Base-by-base conservation (phyloP, 2,329 filamentous ascomycete species). In the Helotiales sp. region DNA sequence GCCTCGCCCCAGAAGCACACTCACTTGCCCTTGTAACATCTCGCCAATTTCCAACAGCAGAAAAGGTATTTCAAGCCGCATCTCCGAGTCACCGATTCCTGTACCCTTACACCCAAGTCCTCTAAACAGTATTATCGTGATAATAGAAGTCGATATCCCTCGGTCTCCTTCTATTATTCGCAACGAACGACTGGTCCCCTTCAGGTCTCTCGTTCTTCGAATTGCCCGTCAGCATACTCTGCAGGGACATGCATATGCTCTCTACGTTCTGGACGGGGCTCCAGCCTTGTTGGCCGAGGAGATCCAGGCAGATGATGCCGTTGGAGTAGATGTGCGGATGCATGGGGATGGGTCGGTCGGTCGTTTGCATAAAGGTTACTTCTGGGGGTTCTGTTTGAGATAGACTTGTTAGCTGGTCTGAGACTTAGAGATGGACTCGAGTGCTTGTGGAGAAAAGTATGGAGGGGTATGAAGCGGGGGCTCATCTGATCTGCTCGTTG, bases 271-370 rank as follows among this genome's bases (percentile, higher is more conserved):
- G 96, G 0, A 99, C 95, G 0, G 96, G 96, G 57, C 91, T 96
- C 96, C 96, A 99, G 65, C 96, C 96, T 70, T 93, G 90, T 10
- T 87, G 84, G 61, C 93, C 93, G 8, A 99, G 88, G 1, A 99
- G 87, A 75, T 99, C 96, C 58, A 99, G 90, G 76, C 96, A 99
- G 77, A 99, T 99, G 79, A 98, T 97, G 74, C 96, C 96, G 80
- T 99, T 99, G 74, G 73, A 96, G 83, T 99, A 99, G 79, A 99
- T 92, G 82, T 99, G 96, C 2, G 96, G 96, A 76, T 99, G 96
- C 79, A 97, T 94, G 0, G 96, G 96, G 75, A 99, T 94, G 43
- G 86, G 85, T 52, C 88, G 86, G 73, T 86, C 83, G 37, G 87
- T 79, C 62, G 87, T 82, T 74, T 89, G 84, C 64, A 93, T 85